Conservation (phyloP, 2,329 filamentous ascomycete genomes). For the Talaromyces sp. region DNA sequence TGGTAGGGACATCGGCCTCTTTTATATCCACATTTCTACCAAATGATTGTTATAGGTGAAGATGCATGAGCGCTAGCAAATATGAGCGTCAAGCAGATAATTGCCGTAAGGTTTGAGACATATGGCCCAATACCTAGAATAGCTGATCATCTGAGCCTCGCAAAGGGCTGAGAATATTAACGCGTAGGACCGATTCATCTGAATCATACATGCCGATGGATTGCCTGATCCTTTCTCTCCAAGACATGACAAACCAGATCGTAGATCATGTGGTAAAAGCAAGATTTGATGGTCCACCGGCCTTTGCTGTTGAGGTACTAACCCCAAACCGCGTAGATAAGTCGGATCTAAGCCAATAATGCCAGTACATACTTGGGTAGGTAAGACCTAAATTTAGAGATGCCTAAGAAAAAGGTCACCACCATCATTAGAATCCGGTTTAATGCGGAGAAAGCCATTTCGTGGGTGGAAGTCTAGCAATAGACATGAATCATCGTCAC, state of each 20-base stretch:
- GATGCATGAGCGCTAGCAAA: neutral
- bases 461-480: neutral
- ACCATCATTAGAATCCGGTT: neutral
- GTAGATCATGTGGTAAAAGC: neutral
- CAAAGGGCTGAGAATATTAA: neutral
- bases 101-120: neutral
- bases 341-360: neutral
- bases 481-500: neutral
- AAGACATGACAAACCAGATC: conserved; percentile 5
- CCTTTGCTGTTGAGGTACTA: neutral
- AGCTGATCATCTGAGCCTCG: neutral
- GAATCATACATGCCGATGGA: neutral
- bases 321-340: neutral
- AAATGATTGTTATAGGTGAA: neutral
- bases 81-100: too few species aligned
- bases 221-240: neutral
- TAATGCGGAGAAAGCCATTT: neutral
- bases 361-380: neutral
- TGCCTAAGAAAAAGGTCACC: neutral
- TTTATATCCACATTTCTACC: neutral
- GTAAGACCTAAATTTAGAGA: neutral
- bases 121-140: neutral
- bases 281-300: neutral
- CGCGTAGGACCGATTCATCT: neutral
- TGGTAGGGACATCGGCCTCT: neutral